Evolutionary conservation across 1,284 basidiomycete species (phyloP), one percentile per base, ranked within the genome.

Genomic region (Ustilago trichophora): DNA sequence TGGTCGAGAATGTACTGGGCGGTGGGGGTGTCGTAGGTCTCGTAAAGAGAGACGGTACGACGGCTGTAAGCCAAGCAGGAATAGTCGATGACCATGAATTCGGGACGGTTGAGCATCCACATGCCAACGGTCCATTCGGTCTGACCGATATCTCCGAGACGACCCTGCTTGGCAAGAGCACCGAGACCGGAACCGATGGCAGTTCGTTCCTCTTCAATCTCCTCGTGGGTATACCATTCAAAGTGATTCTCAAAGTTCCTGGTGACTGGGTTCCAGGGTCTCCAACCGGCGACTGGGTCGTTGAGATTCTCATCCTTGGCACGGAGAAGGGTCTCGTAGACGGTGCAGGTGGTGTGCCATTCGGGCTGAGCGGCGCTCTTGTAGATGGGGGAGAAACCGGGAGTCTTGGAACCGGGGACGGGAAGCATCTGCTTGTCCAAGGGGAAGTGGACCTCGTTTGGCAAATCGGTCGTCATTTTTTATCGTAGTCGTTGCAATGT

Each of bases 161-260:
- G 56, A 27, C 77, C 77, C 67, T 85, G 82, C 24, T 69, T 59
- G 15, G 60, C 65, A 47, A 77, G 71, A 22, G 46, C 24, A 26
- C 59, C 49, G 24, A 79, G 85, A 91, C 91, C 71, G 83, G 63
- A 93, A 12, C 90, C 89, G 43, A 93, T 73, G 59, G 84, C 84
- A 40, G 88, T 88, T 55, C 91, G 86, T 65, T 88, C 87, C 62
- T 83, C 81, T 77, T 93, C 90, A 27, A 90, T 87, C 75, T 91
- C 84, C 16, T 84, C 86, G 82, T 90, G 92, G 0, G 89, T 88
- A 77, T 89, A 82, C 91, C 92, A 93, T 33, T 86, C 85, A 74
- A 87, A 92, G 41, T 86, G 80, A 58, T 86, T 83, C 3, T 88
- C 90, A 68, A 87, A 90, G 49, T 80, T 66, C 15, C 63, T 69